A percentile compares a stretch with the other conserved stretches of the same genome.
Evolutionary conservation across 371 early-diverging fungal species (phyloP).

Genomic region (Mucor indicus): DNA sequence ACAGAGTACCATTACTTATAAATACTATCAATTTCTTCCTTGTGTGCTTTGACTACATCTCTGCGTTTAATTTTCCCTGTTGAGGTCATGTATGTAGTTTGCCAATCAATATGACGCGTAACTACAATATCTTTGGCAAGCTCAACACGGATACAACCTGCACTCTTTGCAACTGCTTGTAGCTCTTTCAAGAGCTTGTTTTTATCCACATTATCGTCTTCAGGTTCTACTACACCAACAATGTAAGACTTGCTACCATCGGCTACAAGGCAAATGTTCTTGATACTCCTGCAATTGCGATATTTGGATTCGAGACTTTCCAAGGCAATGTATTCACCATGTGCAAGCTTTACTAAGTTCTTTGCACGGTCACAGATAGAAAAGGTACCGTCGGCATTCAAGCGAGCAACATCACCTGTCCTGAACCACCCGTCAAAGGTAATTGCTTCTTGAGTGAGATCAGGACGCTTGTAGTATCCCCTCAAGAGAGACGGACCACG

Average conservation of each 20-base stretch:
- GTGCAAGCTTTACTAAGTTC: slow-evolving; percentile 77
- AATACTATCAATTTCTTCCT: slow-evolving; percentile 46
- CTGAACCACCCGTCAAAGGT: slow-evolving; percentile 84
- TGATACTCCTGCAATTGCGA: slow-evolving; percentile 63
- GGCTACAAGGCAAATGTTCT: slow-evolving; percentile 81
- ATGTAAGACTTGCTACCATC: slow-evolving; percentile 61
- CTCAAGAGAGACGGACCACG: slow-evolving; percentile 74
- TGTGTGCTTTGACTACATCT: slow-evolving; percentile 45
- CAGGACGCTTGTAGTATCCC: slow-evolving; percentile 69
- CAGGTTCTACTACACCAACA: slow-evolving; percentile 70
- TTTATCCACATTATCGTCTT: slow-evolving; percentile 33
- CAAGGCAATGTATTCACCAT: slow-evolving; percentile 94
- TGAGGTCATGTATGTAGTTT: slow-evolving; percentile 49
- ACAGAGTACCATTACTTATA: no score
- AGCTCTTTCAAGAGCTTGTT: slow-evolving; percentile 41
- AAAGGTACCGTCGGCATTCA: slow-evolving; percentile 62
- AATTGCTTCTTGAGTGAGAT: slow-evolving; percentile 66
- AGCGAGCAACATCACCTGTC: slow-evolving; percentile 92
- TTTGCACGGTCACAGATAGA: slow-evolving; percentile 79
- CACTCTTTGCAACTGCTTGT: slow-evolving; percentile 38
- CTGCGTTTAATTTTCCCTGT: slow-evolving; percentile 59
- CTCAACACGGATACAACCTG: slow-evolving; percentile 49
- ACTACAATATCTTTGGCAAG: slow-evolving; percentile 46
- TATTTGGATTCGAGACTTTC: slow-evolving; percentile 95
- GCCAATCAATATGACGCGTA: slow-evolving; percentile 44